A percentile compares a stretch with the other conserved stretches of the same genome.
Evolutionary conservation across 1,139 yeast species (phyloP).

Genomic region (Protomyces pachydermus): DNA sequence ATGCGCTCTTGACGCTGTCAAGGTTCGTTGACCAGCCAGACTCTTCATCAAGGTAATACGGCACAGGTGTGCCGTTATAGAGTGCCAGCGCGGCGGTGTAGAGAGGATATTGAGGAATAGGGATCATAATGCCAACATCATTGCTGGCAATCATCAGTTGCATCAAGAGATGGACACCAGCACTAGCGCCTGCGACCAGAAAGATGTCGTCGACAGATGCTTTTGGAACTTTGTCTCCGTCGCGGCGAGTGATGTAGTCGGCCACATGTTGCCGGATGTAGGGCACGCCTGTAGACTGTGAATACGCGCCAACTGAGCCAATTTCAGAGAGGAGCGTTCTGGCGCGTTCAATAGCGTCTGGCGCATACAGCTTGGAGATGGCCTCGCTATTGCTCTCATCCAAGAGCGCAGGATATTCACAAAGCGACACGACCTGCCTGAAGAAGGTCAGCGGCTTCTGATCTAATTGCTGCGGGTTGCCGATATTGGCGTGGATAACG

Average conservation of each 20-base stretch:
- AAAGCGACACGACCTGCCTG: conserved; percentile 76
- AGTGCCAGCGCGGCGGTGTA: conserved; percentile 88
- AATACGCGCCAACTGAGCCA: conserved; percentile 90
- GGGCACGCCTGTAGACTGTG: conserved; percentile 82
- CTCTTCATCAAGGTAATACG: conserved; percentile 79
- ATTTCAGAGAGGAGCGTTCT: conserved; percentile 52
- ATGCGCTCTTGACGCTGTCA: conserved; percentile 54
- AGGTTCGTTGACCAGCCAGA: conserved; percentile 81
- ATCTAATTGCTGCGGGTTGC: conserved; percentile 94
- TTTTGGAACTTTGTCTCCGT: conserved; percentile 51
- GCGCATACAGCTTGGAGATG: conserved; percentile 47
- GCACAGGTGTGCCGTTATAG: conserved; percentile 72
- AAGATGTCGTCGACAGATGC: conserved; percentile 62
- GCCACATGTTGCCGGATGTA: conserved; percentile 73
- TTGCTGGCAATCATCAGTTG: conserved; percentile 63
- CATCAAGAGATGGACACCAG: conserved; percentile 74
- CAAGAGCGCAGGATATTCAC: conserved; percentile 76
- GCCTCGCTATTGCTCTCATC: conserved; percentile 38
- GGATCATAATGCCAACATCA: conserved; percentile 79
- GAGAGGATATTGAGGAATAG: conserved; percentile 95
- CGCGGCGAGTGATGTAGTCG: conserved; percentile 66
- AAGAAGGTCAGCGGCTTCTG: conserved; percentile 94
- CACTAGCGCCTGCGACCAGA: conserved; percentile 88
- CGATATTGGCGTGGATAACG: conserved; percentile 86
- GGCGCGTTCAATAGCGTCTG: conserved; percentile 73